Conservation (phyloP, 768 basidiomycete genomes). For the Termitomyces sp. region DNA sequence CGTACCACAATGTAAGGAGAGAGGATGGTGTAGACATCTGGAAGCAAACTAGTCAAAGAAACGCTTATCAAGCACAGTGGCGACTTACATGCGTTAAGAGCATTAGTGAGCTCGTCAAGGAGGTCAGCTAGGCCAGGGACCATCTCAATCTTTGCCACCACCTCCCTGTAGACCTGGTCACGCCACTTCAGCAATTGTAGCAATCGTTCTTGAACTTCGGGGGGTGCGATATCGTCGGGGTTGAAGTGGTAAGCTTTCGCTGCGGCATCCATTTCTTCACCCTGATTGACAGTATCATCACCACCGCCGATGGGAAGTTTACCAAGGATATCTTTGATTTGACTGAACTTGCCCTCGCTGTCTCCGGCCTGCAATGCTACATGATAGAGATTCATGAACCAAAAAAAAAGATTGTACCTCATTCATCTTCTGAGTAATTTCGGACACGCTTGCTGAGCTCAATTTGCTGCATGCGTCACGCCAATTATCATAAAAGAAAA, state of each 20-base stretch:
- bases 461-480: slow-evolving; percentile 34
- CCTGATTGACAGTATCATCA: slow-evolving; percentile 45
- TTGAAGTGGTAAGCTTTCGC: slow-evolving; percentile 59
- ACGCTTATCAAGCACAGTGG: not conserved
- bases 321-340: slow-evolving; percentile 39
- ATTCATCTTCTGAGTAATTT: slow-evolving; percentile 46
- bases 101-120: slow-evolving; percentile 57
- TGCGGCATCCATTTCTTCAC: slow-evolving; percentile 48
- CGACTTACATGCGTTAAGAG: slow-evolving; percentile 57
- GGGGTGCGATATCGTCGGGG: slow-evolving; percentile 56
- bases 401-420: slow-evolving; percentile 20
- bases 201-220: slow-evolving; percentile 55
- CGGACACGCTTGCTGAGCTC: slow-evolving; percentile 57
- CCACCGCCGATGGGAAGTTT: slow-evolving; percentile 50
- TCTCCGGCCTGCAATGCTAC: slow-evolving; percentile 23
- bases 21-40: slow-evolving; percentile 61
- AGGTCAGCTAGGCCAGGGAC: slow-evolving; percentile 56
- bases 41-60: slow-evolving; percentile 2
- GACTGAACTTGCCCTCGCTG: slow-evolving; percentile 25
- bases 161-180: slow-evolving; percentile 50
- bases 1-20: slow-evolving; percentile 59
- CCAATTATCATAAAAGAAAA: not conserved
- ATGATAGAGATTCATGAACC: not conserved
- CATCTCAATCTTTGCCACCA: slow-evolving; percentile 54
- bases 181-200: slow-evolving; percentile 58